Evolutionary conservation across 805 yeast genomes (phyloP).

Genomic region (Lachancea lanzarotensis): DNA sequence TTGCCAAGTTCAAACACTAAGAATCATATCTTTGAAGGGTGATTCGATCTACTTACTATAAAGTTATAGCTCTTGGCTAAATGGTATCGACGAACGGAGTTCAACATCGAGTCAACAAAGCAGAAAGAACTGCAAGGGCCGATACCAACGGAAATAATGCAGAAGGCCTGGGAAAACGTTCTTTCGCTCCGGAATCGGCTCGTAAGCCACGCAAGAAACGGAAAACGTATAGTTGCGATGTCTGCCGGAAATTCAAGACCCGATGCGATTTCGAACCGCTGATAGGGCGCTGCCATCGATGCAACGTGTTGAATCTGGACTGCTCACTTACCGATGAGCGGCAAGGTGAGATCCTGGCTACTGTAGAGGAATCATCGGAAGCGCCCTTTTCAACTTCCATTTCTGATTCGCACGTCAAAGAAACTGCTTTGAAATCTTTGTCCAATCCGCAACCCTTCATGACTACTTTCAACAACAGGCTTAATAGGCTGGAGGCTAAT

Average conservation of each 20-base stretch:
- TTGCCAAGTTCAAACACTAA: no score
- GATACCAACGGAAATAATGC: slow-evolving; percentile 1
- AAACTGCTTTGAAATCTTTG: background rate
- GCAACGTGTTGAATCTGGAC: slow-evolving; percentile 40
- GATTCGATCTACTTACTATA: no score
- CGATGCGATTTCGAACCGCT: slow-evolving; percentile 47
- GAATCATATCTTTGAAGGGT: no score
- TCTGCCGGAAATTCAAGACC: slow-evolving; percentile 51
- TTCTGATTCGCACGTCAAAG: background rate
- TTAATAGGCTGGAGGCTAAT: slow-evolving; percentile 25
- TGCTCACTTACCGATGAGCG: slow-evolving; percentile 41
- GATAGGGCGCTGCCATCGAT: slow-evolving; percentile 44
- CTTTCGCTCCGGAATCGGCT: background rate
- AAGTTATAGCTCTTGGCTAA: background rate
- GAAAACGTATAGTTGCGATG: slow-evolving; percentile 41
- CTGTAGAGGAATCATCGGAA: slow-evolving; percentile 17
- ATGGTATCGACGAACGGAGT: background rate
- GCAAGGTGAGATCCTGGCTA: slow-evolving; percentile 22
- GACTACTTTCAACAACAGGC: slow-evolving; percentile 12
- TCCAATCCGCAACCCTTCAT: slow-evolving; percentile 8
- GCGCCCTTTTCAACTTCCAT: slow-evolving; percentile 1
- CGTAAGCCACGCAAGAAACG: slow-evolving; percentile 32
- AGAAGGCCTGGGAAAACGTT: background rate
- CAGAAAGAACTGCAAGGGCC: background rate
- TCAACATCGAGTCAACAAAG: background rate